phyloP scores from a whole-genome alignment of 768 basidiomycete species.

The Boletus tomentosulus region DNA sequence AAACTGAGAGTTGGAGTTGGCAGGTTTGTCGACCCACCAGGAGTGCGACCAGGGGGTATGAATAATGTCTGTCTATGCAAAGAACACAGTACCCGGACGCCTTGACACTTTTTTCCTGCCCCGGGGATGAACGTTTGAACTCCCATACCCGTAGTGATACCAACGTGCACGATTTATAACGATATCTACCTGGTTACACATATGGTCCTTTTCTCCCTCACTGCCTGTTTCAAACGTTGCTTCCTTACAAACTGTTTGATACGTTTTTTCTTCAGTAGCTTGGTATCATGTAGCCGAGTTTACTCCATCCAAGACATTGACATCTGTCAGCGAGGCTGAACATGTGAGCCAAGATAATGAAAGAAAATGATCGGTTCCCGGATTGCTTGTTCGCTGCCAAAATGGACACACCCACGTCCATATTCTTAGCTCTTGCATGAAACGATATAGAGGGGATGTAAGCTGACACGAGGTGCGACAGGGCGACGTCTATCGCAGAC shows the following conservation, averaged over 20 bases:
- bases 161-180: conserved; percentile 5
- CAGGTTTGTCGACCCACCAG: neutral
- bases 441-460: neutral
- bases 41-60: neutral
- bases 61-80: neutral
- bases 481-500: conserved; percentile 96
- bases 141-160: conserved; percentile 4
- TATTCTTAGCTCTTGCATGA: too few relatives aligned
- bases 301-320: too few relatives aligned
- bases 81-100: neutral
- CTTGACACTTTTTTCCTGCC: neutral
- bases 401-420: too few relatives aligned
- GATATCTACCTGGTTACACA: conserved; percentile 5
- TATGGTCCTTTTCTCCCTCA: neutral
- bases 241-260: conserved; percentile 7
- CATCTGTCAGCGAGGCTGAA: too few relatives aligned
- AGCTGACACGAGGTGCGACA: conserved; percentile 34
- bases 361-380: too few relatives aligned
- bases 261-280: neutral
- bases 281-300: too few relatives aligned
- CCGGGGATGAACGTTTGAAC: neutral
- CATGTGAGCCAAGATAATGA: too few relatives aligned
- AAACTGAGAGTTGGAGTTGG: conserved; percentile 18
- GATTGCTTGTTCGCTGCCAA: too few relatives aligned
- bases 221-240: neutral